These are phyloP conservation scores for Plasmodium coatneyi DNA, from an alignment of 169 alveolate genomes.

Conservation along the genomic window DNA sequence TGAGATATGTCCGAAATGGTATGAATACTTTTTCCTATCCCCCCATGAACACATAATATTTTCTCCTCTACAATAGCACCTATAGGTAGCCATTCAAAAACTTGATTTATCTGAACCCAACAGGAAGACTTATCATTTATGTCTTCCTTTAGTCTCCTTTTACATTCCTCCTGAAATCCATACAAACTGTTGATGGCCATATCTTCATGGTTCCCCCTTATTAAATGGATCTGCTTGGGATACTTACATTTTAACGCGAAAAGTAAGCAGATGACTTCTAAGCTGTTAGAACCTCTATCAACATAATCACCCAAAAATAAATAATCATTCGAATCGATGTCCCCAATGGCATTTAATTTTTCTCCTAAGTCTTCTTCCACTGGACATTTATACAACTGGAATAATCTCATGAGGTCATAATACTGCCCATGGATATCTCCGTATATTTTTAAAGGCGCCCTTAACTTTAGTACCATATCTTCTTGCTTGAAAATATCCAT, in stretches of 20 bases:
- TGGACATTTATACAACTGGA: slow-evolving; percentile 90
- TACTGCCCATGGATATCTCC: slow-evolving; percentile 99
- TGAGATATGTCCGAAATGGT: slow-evolving; percentile 91
- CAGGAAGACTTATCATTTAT: slow-evolving; percentile 94
- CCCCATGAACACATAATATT: slow-evolving; percentile 99
- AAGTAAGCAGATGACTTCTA: slow-evolving; percentile 94
- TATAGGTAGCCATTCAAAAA: slow-evolving; percentile 98
- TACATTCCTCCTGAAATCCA: slow-evolving; percentile 99
- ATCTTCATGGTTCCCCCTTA: slow-evolving; percentile 99
- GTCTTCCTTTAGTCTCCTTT: slow-evolving; percentile 96
- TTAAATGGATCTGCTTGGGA: slow-evolving; percentile 98
- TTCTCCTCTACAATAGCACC: slow-evolving; percentile 98
- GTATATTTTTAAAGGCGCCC: slow-evolving; percentile 97
- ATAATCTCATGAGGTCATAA: slow-evolving; percentile 97
- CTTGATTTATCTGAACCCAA: slow-evolving; percentile 94
- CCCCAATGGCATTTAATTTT: slow-evolving; percentile 92
- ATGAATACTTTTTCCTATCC: slow-evolving; percentile 95
- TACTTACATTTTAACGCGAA: slow-evolving; percentile 96
- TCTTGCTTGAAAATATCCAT: slow-evolving; percentile 91
- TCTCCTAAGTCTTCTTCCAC: slow-evolving; percentile 89
- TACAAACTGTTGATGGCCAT: slow-evolving; percentile 97
- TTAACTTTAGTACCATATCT: slow-evolving; percentile 96
- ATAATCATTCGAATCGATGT: slow-evolving; percentile 97
- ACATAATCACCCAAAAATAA: slow-evolving; percentile 98
- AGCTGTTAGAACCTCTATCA: slow-evolving; percentile 97